Evolutionary conservation across 768 basidiomycete genomes (phyloP).

Genomic region (Hygrophorus russula): DNA sequence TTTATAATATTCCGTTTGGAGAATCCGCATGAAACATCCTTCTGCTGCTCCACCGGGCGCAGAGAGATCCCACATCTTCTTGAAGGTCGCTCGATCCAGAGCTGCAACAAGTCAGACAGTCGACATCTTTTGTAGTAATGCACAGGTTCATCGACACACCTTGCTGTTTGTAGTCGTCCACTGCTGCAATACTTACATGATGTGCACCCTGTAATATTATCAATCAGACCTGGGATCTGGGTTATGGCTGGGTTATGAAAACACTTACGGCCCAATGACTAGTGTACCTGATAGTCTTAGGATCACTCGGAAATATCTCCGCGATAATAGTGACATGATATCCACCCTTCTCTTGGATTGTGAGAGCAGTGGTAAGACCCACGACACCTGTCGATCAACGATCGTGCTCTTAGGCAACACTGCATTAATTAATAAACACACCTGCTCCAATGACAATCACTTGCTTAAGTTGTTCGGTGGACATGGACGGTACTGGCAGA

Average conservation of each 20-base stretch:
- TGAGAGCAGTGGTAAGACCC: conserved; percentile 66
- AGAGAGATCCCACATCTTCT: conserved; percentile 67
- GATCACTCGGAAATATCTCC: conserved; percentile 61
- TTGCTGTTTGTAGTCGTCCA: conserved; percentile 39
- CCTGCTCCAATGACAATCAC: conserved; percentile 29
- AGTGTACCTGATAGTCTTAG: conserved; percentile 64
- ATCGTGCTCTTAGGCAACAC: conserved; percentile 1
- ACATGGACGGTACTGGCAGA: neutral
- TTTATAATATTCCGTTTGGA: conserved; percentile 50
- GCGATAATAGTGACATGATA: conserved; percentile 63
- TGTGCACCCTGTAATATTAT: conserved; percentile 54
- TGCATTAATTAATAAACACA: conserved; percentile 12
- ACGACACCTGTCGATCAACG: conserved; percentile 47
- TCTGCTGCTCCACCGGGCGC: conserved; percentile 43
- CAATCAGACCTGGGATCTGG: neutral
- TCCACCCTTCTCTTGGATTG: conserved; percentile 48
- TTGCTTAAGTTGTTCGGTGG: conserved; percentile 12
- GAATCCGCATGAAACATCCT: conserved; percentile 51
- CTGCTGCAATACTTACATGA: conserved; percentile 47
- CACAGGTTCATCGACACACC: conserved; percentile 29
- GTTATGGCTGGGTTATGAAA: neutral
- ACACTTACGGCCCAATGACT: conserved; percentile 70
- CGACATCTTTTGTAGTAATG: neutral
- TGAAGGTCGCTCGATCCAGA: conserved; percentile 63
- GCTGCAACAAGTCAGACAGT: conserved; percentile 23